A percentile compares a stretch with the other conserved stretches of the same genome.
Conservation (phyloP, 1,284 basidiomycete genomes). For the Flammula alnicola region DNA sequence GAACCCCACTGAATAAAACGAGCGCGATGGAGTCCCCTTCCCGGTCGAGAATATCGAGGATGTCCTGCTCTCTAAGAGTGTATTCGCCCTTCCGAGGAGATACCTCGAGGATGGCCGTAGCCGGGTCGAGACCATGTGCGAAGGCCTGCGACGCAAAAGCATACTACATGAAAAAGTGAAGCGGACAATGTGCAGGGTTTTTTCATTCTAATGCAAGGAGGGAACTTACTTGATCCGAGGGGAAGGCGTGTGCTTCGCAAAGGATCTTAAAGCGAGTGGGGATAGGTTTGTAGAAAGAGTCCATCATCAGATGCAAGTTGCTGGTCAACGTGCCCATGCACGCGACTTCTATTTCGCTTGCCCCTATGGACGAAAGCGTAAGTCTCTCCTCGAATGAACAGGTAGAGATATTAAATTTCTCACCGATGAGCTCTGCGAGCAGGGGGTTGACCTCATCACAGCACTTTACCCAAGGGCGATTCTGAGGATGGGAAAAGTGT, state of each 20-base stretch:
- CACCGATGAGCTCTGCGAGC: conserved; percentile 86
- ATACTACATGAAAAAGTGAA: conserved; percentile 61
- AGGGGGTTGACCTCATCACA: conserved; percentile 75
- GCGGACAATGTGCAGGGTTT: conserved; percentile 12
- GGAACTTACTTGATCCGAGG: conserved; percentile 84
- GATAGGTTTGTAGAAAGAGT: conserved; percentile 93
- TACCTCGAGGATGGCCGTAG: conserved; percentile 79
- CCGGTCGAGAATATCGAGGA: conserved; percentile 75
- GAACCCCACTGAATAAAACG: conserved; percentile 89
- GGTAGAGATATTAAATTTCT: conserved; percentile 27
- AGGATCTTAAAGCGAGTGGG: conserved; percentile 89
- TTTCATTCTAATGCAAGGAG: conserved; percentile 9
- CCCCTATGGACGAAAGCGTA: conserved; percentile 57
- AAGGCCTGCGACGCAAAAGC: conserved; percentile 90
- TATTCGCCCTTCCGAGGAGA: conserved; percentile 84
- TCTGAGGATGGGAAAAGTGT: conserved; percentile 89
- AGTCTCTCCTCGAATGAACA: conserved; percentile 19
- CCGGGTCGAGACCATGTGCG: conserved; percentile 81
- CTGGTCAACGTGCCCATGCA: conserved; percentile 94
- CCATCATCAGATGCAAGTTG: conserved; percentile 95
- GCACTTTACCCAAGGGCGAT: conserved; percentile 84
- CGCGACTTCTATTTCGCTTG: conserved; percentile 86
- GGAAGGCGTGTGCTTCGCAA: conserved; percentile 94
- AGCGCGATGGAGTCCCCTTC: conserved; percentile 82
- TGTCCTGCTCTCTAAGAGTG: conserved; percentile 90